phyloP scores from a whole-genome alignment of 2,329 filamentous ascomycete genomes.

The Fusarium ambrosium region DNA sequence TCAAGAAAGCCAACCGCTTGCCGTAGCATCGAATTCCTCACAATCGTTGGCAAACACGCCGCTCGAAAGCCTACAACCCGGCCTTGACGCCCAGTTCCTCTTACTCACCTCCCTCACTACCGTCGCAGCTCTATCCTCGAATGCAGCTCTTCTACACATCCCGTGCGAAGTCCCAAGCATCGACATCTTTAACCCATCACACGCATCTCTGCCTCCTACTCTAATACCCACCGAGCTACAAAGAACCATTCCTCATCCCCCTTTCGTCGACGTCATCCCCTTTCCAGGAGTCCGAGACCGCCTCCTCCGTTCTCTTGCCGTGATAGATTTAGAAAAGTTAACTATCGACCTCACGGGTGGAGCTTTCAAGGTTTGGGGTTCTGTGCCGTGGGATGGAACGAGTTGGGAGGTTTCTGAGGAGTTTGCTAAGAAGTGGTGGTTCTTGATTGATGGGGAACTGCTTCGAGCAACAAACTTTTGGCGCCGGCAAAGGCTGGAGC shows the following conservation, averaged over 20 bases:
- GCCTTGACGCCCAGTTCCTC: slow-evolving; percentile 1
- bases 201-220: background rate
- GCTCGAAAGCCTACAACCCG: accelerated
- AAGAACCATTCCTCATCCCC: slow-evolving; percentile 10
- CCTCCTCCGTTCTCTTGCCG: slow-evolving; percentile 15
- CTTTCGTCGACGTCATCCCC: slow-evolving; percentile 31
- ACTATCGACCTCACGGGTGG: slow-evolving; percentile 5
- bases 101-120: slow-evolving; percentile 16
- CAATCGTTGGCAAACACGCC: background rate
- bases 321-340: slow-evolving; percentile 19
- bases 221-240: slow-evolving; percentile 23
- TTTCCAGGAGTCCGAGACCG: slow-evolving; percentile 24
- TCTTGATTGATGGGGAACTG: slow-evolving; percentile 27
- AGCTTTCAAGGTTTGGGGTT: slow-evolving; percentile 17
- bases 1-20: background rate
- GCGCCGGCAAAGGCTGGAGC: slow-evolving; percentile 15
- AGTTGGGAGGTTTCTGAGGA: slow-evolving; percentile 59
- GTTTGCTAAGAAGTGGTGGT: slow-evolving; percentile 47
- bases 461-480: slow-evolving; percentile 32
- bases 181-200: background rate
- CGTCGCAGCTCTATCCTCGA: slow-evolving; percentile 1
- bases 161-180: background rate
- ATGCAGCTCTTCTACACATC: slow-evolving; percentile 9
- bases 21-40: accelerated
- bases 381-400: slow-evolving; percentile 48